Percentiles rank a stretch among this genome's conserved stretches.
Evolutionary conservation across 2,329 filamentous ascomycete species (phyloP).

Genomic region (Sporothrix protearum): DNA sequence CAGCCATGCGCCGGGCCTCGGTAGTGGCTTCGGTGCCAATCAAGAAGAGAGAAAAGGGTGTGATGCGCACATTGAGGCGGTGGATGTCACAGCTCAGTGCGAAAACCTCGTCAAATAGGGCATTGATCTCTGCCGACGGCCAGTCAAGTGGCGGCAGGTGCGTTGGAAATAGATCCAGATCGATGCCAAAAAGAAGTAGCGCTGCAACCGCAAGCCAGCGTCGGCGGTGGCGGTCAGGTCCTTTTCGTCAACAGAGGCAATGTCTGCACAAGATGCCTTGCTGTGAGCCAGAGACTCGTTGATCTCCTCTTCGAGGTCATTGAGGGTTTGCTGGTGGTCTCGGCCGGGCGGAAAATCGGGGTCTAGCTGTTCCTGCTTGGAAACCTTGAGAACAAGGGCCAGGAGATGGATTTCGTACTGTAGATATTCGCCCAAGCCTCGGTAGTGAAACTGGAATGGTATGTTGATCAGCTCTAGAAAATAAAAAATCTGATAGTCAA

Average conservation of each 20-base stretch:
- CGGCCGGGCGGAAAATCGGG: background rate
- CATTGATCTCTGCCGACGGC: constrained; percentile 14
- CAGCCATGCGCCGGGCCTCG: constrained; percentile 14
- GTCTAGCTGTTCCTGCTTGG: background rate
- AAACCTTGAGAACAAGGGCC: background rate
- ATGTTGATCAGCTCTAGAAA: background rate
- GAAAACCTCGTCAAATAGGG: constrained; percentile 15
- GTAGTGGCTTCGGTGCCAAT: constrained; percentile 23
- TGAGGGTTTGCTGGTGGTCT: background rate
- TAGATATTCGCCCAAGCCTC: constrained; percentile 8
- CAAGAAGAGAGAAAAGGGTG: constrained; percentile 22
- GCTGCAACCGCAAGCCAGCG: constrained; percentile 15
- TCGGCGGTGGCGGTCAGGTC: background rate
- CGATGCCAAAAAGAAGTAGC: constrained; percentile 17
- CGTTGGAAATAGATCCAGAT: constrained; percentile 26
- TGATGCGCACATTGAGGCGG: constrained; percentile 15
- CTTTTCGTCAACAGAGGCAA: background rate
- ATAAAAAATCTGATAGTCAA: too few species aligned
- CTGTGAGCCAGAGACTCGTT: background rate
- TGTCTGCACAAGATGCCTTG: background rate
- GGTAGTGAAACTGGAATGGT: background rate
- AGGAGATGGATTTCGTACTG: constrained; percentile 21
- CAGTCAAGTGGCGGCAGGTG: constrained; percentile 20
- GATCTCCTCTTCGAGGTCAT: constrained; percentile 1
- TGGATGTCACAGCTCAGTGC: background rate